phyloP scores from a whole-genome alignment of 2,329 filamentous ascomycete genomes.

The Parafenestella ontariensis region DNA sequence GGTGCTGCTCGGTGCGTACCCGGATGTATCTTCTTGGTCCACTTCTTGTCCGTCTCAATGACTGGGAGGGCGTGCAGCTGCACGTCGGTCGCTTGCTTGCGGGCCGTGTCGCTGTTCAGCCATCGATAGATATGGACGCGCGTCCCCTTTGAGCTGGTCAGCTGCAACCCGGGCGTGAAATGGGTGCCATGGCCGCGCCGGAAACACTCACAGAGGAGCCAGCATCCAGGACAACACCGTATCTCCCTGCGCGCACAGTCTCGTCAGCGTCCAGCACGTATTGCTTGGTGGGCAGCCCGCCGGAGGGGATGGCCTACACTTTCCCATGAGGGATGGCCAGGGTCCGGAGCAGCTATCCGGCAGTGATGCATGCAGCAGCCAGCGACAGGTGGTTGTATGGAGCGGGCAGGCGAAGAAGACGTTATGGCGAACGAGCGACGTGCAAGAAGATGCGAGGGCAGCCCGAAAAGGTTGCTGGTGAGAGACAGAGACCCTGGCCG shows the following conservation, averaged over 20 bases:
- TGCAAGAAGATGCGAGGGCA: constrained; percentile 13
- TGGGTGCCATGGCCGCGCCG: not conserved
- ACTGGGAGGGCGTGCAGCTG: constrained; percentile 75
- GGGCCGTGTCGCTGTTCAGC: constrained; percentile 76
- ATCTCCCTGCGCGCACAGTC: constrained; percentile 61
- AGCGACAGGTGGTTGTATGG: constrained; percentile 9
- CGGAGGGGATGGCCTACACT: constrained; percentile 46
- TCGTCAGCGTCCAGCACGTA: constrained; percentile 27
- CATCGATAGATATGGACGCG: constrained; percentile 94
- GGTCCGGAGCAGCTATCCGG: constrained; percentile 23
- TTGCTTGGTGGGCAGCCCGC: constrained; percentile 10
- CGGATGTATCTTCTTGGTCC: constrained; percentile 93
- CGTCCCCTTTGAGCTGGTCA: constrained; percentile 67
- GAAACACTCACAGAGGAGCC: constrained; percentile 76
- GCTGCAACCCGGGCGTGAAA: constrained; percentile 10
- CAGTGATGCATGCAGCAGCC: constrained; percentile 37
- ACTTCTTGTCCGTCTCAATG: constrained; percentile 82
- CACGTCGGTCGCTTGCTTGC: constrained; percentile 64
- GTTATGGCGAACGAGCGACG: constrained; percentile 35
- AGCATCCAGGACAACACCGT: constrained; percentile 96
- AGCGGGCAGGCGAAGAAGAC: constrained; percentile 10
- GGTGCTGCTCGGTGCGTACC: constrained; percentile 56
- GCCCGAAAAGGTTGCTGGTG: constrained; percentile 7
- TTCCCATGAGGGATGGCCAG: constrained; percentile 48
- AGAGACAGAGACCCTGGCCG: constrained; percentile 21